A percentile compares a stretch with the other conserved stretches of the same genome.
These are phyloP conservation scores for Tolypocladium pustulatum DNA, from an alignment of 2,329 filamentous ascomycete genomes.

Conservation along the genomic window DNA sequence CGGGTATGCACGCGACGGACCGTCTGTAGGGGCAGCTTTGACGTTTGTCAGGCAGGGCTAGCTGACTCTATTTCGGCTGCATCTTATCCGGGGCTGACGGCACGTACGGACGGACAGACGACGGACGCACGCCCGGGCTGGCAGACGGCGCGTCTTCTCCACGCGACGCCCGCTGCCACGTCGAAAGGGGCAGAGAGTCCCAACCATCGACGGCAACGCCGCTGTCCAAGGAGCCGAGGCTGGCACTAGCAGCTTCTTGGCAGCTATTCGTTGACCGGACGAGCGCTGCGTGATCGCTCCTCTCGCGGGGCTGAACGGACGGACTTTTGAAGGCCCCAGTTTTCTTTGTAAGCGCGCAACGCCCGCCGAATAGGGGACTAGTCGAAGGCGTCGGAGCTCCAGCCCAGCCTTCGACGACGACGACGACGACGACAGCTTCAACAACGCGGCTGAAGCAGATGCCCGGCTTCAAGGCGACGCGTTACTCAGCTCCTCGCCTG, in stretches of 20 bases:
- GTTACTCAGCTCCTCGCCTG: background rate
- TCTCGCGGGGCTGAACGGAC: too few relatives aligned
- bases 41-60: background rate
- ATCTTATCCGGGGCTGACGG: background rate
- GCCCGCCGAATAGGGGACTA: background rate
- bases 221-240: background rate
- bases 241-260: background rate
- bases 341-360: background rate
- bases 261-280: background rate
- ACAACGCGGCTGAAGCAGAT: background rate
- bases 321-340: too few relatives aligned
- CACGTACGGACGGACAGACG: too few relatives aligned
- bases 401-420: background rate
- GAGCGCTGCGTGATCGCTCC: too few relatives aligned
- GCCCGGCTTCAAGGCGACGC: background rate
- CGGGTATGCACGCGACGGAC: background rate
- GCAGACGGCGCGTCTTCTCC: background rate
- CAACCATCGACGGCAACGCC: background rate
- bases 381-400: background rate
- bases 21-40: background rate
- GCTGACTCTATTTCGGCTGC: background rate
- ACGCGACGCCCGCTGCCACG: background rate
- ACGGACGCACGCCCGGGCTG: background rate
- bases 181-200: background rate
- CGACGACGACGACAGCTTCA: background rate